A percentile compares a stretch with the other conserved stretches of the same genome.
These are phyloP conservation scores for Euryodendron excelsum DNA, from an alignment of 148 eudicot genomes.

Conservation along the genomic window DNA sequence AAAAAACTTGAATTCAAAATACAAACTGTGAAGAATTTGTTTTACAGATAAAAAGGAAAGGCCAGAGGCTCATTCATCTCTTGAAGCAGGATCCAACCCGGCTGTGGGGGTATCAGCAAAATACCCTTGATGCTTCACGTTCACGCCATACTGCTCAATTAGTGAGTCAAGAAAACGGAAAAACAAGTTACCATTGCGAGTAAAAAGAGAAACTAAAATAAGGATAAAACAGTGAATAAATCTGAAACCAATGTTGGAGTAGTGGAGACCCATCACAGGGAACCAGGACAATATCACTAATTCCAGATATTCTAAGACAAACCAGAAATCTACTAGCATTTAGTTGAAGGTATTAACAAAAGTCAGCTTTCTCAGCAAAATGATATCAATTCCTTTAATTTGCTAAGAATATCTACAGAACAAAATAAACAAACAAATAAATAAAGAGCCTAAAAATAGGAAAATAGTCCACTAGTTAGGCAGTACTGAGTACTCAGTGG, in stretches of 20 bases:
- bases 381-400: background rate
- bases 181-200: background rate
- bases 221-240: background rate
- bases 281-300: background rate
- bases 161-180: no score
- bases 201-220: background rate
- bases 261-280: background rate
- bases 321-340: background rate
- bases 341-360: background rate
- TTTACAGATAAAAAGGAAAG: conserved; percentile 11
- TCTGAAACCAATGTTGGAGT: background rate
- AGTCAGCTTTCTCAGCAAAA: background rate
- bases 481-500: no score
- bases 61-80: conserved; percentile 60
- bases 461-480: no score
- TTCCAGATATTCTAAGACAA: background rate
- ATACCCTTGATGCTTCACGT: conserved; percentile 89
- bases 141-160: conserved; percentile 77
- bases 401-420: background rate
- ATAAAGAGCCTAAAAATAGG: no score
- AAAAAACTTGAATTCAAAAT: background rate
- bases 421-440: background rate
- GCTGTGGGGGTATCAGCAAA: conserved; percentile 82
- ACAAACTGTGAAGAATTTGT: background rate
- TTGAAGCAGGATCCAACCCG: conserved; percentile 64